A percentile compares a stretch with the other conserved stretches of the same genome.
Evolutionary conservation across 129 eudicot species (phyloP).

Genomic region (Tagetes erecta): DNA sequence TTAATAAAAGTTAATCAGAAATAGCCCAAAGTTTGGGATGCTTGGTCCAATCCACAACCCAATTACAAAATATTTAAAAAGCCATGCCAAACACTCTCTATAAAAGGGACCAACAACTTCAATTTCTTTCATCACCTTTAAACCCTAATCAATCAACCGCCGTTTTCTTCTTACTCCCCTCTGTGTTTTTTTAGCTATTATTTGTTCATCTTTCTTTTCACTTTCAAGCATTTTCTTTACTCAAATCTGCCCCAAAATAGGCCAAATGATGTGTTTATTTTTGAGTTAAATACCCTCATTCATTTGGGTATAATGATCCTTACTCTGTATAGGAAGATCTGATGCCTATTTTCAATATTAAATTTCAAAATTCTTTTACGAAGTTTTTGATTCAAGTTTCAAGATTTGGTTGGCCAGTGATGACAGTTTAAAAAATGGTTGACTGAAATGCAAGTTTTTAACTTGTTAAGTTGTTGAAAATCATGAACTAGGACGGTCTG

Average conservation of each 20-base stretch:
- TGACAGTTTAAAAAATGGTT: slow-evolving; percentile 41
- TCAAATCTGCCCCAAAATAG: neutral
- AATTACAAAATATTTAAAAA: no score
- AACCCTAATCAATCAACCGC: slow-evolving; percentile 15
- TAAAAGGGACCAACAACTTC: slow-evolving; percentile 18
- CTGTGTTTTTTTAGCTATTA: no score
- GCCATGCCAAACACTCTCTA: slow-evolving; percentile 22
- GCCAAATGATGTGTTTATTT: slow-evolving; percentile 56
- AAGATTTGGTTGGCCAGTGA: slow-evolving; percentile 37
- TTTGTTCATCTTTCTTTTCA: neutral
- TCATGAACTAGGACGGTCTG: slow-evolving; percentile 93
- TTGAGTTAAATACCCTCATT: slow-evolving; percentile 48
- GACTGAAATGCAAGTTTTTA: slow-evolving; percentile 35
- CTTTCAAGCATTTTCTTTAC: neutral
- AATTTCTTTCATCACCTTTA: neutral
- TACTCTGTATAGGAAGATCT: slow-evolving; percentile 83
- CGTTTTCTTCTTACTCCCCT: neutral
- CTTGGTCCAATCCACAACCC: neutral
- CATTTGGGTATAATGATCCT: slow-evolving; percentile 47
- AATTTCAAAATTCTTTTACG: no score
- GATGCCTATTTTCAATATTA: slow-evolving; percentile 47
- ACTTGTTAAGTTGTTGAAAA: slow-evolving; percentile 47
- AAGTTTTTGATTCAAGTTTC: no score
- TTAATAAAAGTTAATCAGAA: neutral
- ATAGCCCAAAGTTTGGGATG: neutral